Conservation (phyloP, 805 yeast genomes). For the Myxozyma neotropica region DNA sequence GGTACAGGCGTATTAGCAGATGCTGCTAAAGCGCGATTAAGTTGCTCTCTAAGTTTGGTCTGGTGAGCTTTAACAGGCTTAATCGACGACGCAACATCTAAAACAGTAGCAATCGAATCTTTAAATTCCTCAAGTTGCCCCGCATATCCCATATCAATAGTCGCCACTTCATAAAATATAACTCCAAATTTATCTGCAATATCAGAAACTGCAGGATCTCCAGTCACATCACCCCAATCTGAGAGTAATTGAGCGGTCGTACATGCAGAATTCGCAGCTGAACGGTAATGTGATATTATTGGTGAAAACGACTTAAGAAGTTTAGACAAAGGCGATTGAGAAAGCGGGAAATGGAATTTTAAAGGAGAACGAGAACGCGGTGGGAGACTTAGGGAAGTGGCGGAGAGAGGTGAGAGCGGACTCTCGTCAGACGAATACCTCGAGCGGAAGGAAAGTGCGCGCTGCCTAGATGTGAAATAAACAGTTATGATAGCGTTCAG, state of each 20-base stretch:
- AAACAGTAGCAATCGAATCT: conserved; percentile 74
- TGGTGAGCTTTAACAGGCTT: conserved; percentile 84
- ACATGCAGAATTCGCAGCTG: conserved; percentile 15
- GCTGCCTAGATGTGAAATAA: no score
- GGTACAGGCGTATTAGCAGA: background rate
- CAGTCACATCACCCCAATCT: conserved; percentile 85
- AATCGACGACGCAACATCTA: conserved; percentile 84
- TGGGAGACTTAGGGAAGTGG: background rate
- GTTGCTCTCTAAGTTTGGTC: conserved; percentile 80
- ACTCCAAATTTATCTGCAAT: conserved; percentile 87
- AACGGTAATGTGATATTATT: conserved; percentile 5
- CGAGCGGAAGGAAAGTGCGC: conserved; percentile 22
- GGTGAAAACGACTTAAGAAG: conserved; percentile 22
- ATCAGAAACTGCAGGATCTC: conserved; percentile 76
- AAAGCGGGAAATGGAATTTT: conserved; percentile 8
- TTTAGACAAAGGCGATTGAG: conserved; percentile 13
- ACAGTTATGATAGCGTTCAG: no score
- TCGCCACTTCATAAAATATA: conserved; percentile 78
- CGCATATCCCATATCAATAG: conserved; percentile 82
- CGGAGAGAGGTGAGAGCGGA: conserved; percentile 15
- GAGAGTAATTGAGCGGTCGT: conserved; percentile 42
- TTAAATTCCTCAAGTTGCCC: conserved; percentile 77
- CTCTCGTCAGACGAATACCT: conserved; percentile 13
- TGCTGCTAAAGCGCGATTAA: conserved; percentile 49
- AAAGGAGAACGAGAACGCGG: conserved; percentile 16